Evolutionary conservation across 2,329 filamentous ascomycete species (phyloP).

Genomic region (Penicillium griseofulvum): DNA sequence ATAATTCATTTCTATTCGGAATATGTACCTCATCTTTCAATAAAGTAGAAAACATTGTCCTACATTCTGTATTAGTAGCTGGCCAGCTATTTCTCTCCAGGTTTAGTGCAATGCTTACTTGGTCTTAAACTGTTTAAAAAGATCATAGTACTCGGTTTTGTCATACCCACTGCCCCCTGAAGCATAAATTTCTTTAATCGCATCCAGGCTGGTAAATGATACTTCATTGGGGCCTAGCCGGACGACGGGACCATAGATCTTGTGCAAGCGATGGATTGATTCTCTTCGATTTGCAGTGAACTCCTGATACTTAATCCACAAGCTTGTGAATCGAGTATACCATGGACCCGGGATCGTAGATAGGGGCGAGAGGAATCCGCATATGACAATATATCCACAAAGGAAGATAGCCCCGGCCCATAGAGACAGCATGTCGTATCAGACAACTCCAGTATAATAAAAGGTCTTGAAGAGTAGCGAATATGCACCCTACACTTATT

Average conservation of each 20-base stretch:
- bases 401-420: constrained; percentile 12
- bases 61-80: constrained; percentile 3
- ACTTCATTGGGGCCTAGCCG: constrained; percentile 32
- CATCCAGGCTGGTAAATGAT: constrained; percentile 29
- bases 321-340: constrained; percentile 29
- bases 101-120: constrained; percentile 13
- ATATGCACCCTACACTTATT: neutral
- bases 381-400: constrained; percentile 9
- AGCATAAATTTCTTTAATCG: constrained; percentile 33
- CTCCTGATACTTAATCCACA: constrained; percentile 33
- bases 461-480: neutral
- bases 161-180: constrained; percentile 38
- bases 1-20: neutral
- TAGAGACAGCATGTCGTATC: constrained; percentile 16
- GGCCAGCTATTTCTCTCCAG: neutral
- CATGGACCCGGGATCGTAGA: constrained; percentile 30
- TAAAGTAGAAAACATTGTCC: constrained; percentile 42
- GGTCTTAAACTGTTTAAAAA: constrained; percentile 35
- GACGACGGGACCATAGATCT: constrained; percentile 28
- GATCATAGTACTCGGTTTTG: constrained; percentile 37
- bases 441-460: neutral
- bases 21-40: constrained; percentile 19
- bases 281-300: constrained; percentile 28
- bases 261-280: constrained; percentile 30
- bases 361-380: constrained; percentile 16